Base-by-base conservation (phyloP, 805 yeast species). In the Yarrowia sp. region DNA sequence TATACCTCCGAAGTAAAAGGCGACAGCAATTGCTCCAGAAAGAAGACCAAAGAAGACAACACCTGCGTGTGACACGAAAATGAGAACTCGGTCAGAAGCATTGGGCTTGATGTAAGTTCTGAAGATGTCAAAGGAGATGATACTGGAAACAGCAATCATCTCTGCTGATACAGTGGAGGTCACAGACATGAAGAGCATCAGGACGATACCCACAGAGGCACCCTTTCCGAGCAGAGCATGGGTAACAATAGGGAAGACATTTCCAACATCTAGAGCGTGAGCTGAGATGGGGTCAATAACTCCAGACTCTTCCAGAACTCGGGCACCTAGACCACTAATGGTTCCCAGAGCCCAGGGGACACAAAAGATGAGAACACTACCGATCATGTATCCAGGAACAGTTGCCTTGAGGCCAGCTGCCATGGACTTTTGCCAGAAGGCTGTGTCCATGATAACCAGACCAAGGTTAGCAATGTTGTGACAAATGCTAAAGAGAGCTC, bases 11-110 rank as follows among this genome's bases (percentile, higher is more conserved):
- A 90, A 87, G 76, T 83, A 81, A 59, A 90, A 79, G 16, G 96
- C 95, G 68, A 86, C 84, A 32, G 95, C 83, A 73, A 90, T 88
- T 0, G 87, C 93, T 48, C 90, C 86, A 90, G 89, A 86, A 22
- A 81, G 79, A 32, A 75, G 69, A 30, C 77, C 81, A 70, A 71
- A 67, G 38, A 74, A 67, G 33, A 81, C 76, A 35, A 81, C 83
- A 14, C 78, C 72, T n/a, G 75, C 67, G 67, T 81, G 83, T 0
- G 83, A 79, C 5, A 77, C 79, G 30, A 72, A 70, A 38, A 81
- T 76, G 68, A 81, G 76, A 56, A 77, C 75, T 21, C 71, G 71
- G 56, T 81, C 80, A 14, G 76, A 69, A 11, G 84, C 84, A 4
- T 72, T 67, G 52, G 78, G 78, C 46, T 76, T 77, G 65, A 80